Percentiles rank a stretch among this genome's conserved stretches.
Evolutionary conservation across 768 basidiomycete genomes (phyloP).

Genomic region (Podaxis sp.): DNA sequence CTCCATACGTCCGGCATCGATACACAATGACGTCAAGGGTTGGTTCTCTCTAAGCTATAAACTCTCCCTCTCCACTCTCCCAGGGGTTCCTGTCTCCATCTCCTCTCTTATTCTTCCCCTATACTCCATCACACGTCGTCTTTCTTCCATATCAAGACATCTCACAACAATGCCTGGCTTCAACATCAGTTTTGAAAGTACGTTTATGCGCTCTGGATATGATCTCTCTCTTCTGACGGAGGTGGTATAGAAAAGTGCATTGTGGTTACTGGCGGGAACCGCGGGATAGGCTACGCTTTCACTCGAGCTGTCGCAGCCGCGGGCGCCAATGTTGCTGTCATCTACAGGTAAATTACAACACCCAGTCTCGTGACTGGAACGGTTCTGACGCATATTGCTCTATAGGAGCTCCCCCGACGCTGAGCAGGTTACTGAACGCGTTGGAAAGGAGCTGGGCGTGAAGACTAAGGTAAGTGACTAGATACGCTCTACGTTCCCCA

Average conservation of each 20-base stretch:
- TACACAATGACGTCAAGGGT: too few relatives aligned
- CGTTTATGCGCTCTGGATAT: not conserved
- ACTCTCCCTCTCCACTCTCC: not conserved
- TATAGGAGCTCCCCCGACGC: conserved; percentile 48
- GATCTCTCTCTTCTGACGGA: not conserved
- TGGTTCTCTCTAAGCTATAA: too few relatives aligned
- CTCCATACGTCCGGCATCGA: too few relatives aligned
- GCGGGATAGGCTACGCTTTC: conserved; percentile 60
- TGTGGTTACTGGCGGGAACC: conserved; percentile 62
- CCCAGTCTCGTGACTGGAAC: not conserved
- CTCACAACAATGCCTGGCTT: not conserved
- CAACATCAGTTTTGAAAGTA: conserved; percentile 5
- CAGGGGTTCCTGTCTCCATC: too few relatives aligned
- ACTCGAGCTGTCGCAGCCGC: conserved; percentile 53
- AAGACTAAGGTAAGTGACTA: conserved; percentile 44
- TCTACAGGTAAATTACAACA: conserved; percentile 47
- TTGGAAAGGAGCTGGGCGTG: conserved; percentile 46
- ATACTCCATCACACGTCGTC: too few relatives aligned
- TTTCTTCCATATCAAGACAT: not conserved
- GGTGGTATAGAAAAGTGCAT: conserved; percentile 38
- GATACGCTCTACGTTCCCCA: not conserved
- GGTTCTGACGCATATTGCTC: not conserved
- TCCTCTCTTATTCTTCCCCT: too few relatives aligned
- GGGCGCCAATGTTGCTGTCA: conserved; percentile 59
- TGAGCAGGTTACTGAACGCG: conserved; percentile 42